A percentile compares a stretch with the other conserved stretches of the same genome.
Evolutionary conservation across 2,329 filamentous ascomycete species (phyloP).

Genomic region (Botrytis byssoidea): DNA sequence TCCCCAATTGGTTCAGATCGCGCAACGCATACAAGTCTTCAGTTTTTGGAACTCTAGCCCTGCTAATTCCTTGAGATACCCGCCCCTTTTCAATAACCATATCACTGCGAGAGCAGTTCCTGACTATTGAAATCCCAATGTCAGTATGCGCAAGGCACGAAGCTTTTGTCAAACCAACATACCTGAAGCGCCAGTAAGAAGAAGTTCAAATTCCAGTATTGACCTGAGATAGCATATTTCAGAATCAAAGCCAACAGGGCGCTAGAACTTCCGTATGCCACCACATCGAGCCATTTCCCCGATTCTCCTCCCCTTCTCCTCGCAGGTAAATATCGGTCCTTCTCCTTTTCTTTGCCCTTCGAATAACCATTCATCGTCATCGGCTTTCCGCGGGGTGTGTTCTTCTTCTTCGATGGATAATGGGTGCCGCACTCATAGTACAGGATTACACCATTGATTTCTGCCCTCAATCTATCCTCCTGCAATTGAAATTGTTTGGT

Average conservation of each 20-base stretch:
- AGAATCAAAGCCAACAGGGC: constrained; percentile 2
- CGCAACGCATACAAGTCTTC: constrained; percentile 16
- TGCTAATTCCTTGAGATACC: constrained; percentile 15
- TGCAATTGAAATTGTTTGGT: neutral
- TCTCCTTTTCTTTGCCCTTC: constrained; percentile 19
- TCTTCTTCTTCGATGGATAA: constrained; percentile 17
- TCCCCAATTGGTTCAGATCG: neutral
- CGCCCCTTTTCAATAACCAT: constrained; percentile 8
- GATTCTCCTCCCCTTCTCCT: neutral
- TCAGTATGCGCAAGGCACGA: constrained; percentile 5
- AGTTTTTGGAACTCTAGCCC: constrained; percentile 8
- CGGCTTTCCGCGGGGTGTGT: constrained; percentile 2
- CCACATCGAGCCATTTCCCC: constrained; percentile 11
- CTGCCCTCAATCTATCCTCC: neutral
- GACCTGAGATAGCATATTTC: constrained; percentile 19
- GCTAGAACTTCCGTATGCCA: constrained; percentile 10
- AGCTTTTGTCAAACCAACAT: neutral
- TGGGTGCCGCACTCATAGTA: constrained; percentile 17
- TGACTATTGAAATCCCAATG: neutral
- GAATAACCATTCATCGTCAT: constrained; percentile 20
- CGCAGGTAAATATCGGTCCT: constrained; percentile 19
- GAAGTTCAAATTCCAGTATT: constrained; percentile 22
- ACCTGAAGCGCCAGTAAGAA: constrained; percentile 21
- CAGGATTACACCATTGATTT: neutral
- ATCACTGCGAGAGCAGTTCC: constrained; percentile 8